Evolutionary conservation across 495 filamentous ascomycete genomes (phyloP), one percentile per base, ranked within the genome.

Genomic region (Tuber indicum): DNA sequence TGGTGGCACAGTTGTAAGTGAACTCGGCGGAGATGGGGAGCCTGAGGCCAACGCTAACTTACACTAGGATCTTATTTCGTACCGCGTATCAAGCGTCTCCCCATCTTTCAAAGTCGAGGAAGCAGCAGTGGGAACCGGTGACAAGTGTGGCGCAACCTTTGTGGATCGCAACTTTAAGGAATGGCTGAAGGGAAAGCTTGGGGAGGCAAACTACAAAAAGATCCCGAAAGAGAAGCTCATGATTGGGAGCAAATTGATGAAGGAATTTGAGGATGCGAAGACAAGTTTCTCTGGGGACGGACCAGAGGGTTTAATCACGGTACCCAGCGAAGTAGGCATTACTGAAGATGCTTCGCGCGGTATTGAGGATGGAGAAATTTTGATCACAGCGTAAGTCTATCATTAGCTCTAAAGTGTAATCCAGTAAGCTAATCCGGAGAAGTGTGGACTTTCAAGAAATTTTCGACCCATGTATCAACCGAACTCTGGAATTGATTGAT

Each of bases 131-230:
- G 87, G 87, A 1, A 89, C 86, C 0, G 91, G 90, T 6, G 87
- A 87, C 0, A 85, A 91, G 0, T 92, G 91, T 76, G 91, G 91
- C 3, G 89, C 89, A 73, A 89, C 90, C 0, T 92, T 91, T 73
- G 83, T 93, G 19, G 91, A 93, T 81, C 71, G 78, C 19, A 72
- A 45, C 32, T 72, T 72, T 26, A 72, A 72, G 71, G 44, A 72
- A 72, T 72, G 71, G 71, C 44, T 72, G 32, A 72, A 72, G 32
- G 44, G 44, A 45, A 72, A 72, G 2, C 71, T 72, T 21, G 71
- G 71, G 14, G 71, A 42, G 39, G 10, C 71, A 19, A 45, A 72
- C 71, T 72, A 72, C 71, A 45, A 43, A 42, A 42, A n/a, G 41
- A 72, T 72, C 0, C 39, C 39, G 32, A 72, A 72, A 32, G 71